Conservation (phyloP, 345 rosid species). For the Angophora floribunda region DNA sequence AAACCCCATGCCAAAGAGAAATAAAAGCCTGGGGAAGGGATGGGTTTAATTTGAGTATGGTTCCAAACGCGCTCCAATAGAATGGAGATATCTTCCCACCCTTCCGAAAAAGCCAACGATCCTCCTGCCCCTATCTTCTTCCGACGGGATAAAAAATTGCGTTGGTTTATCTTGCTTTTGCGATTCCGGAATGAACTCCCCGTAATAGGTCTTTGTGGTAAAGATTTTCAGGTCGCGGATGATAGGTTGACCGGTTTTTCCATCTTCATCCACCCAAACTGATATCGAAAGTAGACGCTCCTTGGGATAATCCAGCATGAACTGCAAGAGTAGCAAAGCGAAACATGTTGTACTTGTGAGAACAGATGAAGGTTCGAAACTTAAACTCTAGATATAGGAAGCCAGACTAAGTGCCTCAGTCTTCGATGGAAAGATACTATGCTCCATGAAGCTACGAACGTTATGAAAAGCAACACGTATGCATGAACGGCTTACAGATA, state of each 20-base stretch:
- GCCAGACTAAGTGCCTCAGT: neutral
- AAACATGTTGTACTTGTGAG: neutral
- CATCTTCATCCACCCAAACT: rapidly evolving
- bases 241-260: neutral
- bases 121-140: neutral
- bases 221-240: neutral
- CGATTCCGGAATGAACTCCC: neutral
- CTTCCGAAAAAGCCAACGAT: neutral
- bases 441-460: neutral
- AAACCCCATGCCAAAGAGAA: too few species aligned
- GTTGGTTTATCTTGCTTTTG: too few species aligned
- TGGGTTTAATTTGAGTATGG: neutral
- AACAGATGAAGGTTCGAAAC: neutral
- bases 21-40: neutral
- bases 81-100: neutral
- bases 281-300: neutral
- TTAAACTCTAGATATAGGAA: neutral
- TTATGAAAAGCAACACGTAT: neutral
- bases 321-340: neutral
- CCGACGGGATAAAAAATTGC: neutral
- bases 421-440: neutral
- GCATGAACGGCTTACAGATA: neutral
- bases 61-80: neutral
- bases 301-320: neutral
- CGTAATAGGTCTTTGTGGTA: neutral